Base-by-base conservation (phyloP, 768 basidiomycete species). In the Calocera cornea region DNA sequence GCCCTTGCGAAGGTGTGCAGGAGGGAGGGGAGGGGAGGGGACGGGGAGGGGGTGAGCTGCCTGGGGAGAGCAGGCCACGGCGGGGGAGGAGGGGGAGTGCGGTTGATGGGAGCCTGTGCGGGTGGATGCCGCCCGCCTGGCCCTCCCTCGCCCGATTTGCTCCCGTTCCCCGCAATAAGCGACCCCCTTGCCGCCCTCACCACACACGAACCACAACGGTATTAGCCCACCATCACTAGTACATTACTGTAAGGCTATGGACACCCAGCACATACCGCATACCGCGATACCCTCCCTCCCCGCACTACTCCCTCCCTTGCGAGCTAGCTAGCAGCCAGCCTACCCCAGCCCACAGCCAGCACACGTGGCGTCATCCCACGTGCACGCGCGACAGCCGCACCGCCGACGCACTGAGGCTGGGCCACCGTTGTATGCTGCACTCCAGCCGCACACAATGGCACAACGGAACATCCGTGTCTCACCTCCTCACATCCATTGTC, bases 111-210 rank as follows among this genome's bases (percentile, higher is more conserved):
- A 47, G 44, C 44, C 44, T 47, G 24, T 47, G 44, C 44, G 44
- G 7, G 7, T 19, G 44, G 44, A 19, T 47, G 24, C 16, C 8
- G 19, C 44, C 19, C 7, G 14, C 24, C 54, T 2, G 14, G 19
- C 54, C 24, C 24, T 5, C 14, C 27, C 24, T 5, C 27, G 54
- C 10, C 14, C 54, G 14, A 33, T 60, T 33, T 60, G 54, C 54
- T 60, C 31, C 54, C 54, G 54, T 60, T 60, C 54, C 54, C 54
- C 54, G 54, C 54, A 60, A 60, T 60, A n/a, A n/a, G n/a, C n/a
- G n/a, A n/a, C n/a, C n/a, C n/a, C n/a, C n/a, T n/a, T n/a, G n/a
- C n/a, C n/a, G n/a, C n/a, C n/a, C n/a, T n/a, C n/a, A n/a, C n/a
- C n/a, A n/a, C n/a, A n/a, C n/a, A n/a, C n/a, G n/a, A n/a, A n/a